A percentile compares a stretch with the other conserved stretches of the same genome.
Evolutionary conservation across 495 filamentous ascomycete genomes (phyloP).

Genomic region (Penicillium bovifimosum): DNA sequence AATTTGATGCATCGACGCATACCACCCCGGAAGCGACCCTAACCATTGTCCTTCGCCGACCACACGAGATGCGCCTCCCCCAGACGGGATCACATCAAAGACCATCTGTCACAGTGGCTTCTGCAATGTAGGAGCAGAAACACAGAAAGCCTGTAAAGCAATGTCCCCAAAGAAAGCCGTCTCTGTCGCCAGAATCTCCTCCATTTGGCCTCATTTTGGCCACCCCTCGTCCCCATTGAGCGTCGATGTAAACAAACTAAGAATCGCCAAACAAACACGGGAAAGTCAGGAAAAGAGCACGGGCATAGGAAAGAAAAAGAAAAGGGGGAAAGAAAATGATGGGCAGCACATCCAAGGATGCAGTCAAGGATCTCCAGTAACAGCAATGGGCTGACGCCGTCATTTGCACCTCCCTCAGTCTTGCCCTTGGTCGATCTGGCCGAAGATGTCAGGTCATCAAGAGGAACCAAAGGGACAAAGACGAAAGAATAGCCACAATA

Average conservation of each 20-base stretch:
- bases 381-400: constrained; percentile 24
- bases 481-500: constrained; percentile 37
- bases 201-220: constrained; percentile 10
- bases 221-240: constrained; percentile 27
- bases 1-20: constrained; percentile 35
- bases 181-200: constrained; percentile 4
- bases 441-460: constrained; percentile 4
- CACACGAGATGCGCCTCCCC: constrained; percentile 20
- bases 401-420: constrained; percentile 37
- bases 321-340: constrained; percentile 10
- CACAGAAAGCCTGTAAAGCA: constrained; percentile 9
- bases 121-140: constrained; percentile 10
- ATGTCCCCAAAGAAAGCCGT: constrained; percentile 14
- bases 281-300: constrained; percentile 12
- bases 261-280: constrained; percentile 5
- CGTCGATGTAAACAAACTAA: constrained; percentile 24
- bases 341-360: constrained; percentile 16
- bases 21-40: constrained; percentile 53
- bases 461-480: constrained; percentile 22
- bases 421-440: constrained; percentile 11
- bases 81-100: constrained; percentile 7
- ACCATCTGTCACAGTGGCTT: background rate
- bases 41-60: constrained; percentile 45
- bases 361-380: constrained; percentile 22
- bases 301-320: constrained; percentile 13